Evolutionary conservation across 257 asterid species (phyloP).

Genomic region (Nicotiana tabacum): DNA sequence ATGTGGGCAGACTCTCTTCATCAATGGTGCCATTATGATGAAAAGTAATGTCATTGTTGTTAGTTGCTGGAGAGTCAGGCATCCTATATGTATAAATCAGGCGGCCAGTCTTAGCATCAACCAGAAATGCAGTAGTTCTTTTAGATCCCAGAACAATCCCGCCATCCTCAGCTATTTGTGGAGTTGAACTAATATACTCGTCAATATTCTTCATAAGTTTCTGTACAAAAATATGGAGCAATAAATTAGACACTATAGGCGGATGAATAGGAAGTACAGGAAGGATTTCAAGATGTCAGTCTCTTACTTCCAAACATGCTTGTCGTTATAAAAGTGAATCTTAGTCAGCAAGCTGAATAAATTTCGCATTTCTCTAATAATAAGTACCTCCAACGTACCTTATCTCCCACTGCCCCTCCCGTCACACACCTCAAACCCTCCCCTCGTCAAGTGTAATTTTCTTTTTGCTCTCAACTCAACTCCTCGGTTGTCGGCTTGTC

Average conservation of each 20-base stretch:
- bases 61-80: constrained; percentile 37
- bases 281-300: too few species aligned
- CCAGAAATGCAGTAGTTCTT: constrained; percentile 59
- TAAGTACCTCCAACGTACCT: too few species aligned
- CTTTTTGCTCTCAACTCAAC: too few species aligned
- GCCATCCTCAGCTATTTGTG: constrained; percentile 93
- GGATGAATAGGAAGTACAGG: background rate
- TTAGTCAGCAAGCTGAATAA: too few species aligned
- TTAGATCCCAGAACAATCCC: constrained; percentile 87
- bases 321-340: too few species aligned
- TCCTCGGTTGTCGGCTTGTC: too few species aligned
- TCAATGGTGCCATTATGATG: constrained; percentile 32
- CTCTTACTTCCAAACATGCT: too few species aligned
- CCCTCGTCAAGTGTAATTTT: too few species aligned
- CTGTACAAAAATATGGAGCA: constrained; percentile 25
- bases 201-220: constrained; percentile 76
- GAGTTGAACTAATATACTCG: constrained; percentile 83
- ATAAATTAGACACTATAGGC: background rate
- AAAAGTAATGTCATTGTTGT: constrained; percentile 25
- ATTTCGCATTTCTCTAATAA: too few species aligned
- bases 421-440: too few species aligned
- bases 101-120: constrained; percentile 79
- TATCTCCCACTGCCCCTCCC: too few species aligned
- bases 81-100: constrained; percentile 45
- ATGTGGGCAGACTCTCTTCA: constrained; percentile 37